These are phyloP conservation scores for Alternaria solani DNA, from an alignment of 2,329 filamentous ascomycete genomes.

Conservation along the genomic window DNA sequence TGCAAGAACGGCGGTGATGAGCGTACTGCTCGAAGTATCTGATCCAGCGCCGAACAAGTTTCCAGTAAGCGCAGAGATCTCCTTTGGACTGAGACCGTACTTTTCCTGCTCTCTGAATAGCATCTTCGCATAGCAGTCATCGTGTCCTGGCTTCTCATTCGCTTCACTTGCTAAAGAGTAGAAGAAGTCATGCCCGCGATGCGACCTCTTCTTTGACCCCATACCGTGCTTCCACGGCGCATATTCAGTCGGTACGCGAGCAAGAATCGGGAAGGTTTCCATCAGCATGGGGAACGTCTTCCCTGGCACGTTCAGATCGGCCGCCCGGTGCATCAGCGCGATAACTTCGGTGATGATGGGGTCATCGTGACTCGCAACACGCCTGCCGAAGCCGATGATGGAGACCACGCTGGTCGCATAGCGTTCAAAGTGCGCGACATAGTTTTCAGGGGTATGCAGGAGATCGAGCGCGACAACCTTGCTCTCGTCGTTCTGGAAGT, in stretches of 20 bases:
- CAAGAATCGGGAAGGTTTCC: conserved; percentile 65
- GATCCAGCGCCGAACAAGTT: conserved; percentile 47
- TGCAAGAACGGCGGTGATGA: conserved; percentile 46
- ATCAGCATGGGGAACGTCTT: conserved; percentile 67
- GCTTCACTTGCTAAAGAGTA: conserved; percentile 45
- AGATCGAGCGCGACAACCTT: conserved; percentile 61
- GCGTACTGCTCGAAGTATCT: conserved; percentile 46
- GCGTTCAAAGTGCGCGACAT: conserved; percentile 63
- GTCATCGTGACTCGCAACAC: conserved; percentile 60
- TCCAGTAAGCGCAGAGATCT: conserved; percentile 44
- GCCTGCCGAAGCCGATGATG: conserved; percentile 65
- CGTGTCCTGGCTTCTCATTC: conserved; percentile 39
- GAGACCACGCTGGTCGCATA: conserved; percentile 63
- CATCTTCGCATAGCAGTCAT: conserved; percentile 46
- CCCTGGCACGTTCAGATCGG: conserved; percentile 59
- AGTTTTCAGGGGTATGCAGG: conserved; percentile 55
- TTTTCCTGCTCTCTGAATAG: conserved; percentile 54
- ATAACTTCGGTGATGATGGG: conserved; percentile 69
- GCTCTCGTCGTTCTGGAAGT: conserved; percentile 68
- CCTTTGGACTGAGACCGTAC: conserved; percentile 37
- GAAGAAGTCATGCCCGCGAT: conserved; percentile 47
- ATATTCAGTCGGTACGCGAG: conserved; percentile 60
- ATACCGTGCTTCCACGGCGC: conserved; percentile 50
- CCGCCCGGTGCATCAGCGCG: conserved; percentile 65
- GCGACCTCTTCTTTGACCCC: conserved; percentile 34